These are phyloP conservation scores for Pestalotiopsis sp. DNA, from an alignment of 2,329 filamentous ascomycete species.

Conservation along the genomic window DNA sequence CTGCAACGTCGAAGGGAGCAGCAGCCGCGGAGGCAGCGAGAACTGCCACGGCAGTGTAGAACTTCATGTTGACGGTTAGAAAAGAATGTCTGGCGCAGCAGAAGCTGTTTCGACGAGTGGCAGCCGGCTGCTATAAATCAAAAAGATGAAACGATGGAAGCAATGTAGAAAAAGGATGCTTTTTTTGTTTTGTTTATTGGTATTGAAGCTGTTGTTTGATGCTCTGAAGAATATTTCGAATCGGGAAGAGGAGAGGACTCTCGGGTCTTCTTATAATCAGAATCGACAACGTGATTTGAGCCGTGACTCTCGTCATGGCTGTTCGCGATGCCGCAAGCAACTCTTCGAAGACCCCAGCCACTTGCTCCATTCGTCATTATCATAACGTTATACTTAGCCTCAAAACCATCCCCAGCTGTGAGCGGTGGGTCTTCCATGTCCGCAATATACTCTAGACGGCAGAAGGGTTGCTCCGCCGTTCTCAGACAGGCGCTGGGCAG, in stretches of 20 bases:
- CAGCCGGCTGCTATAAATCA: constrained; percentile 3
- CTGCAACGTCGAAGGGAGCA: background rate
- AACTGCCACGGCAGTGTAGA: constrained; percentile 3
- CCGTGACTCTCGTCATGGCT: background rate
- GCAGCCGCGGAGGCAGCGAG: background rate
- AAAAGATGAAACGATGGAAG: constrained; percentile 1
- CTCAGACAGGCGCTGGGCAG: background rate
- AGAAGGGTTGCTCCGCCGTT: background rate
- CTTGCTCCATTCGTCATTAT: constrained; percentile 6
- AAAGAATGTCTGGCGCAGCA: background rate
- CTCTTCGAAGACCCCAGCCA: background rate
- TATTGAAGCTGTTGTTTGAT: background rate
- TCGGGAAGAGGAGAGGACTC: background rate
- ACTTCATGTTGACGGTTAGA: constrained; percentile 1
- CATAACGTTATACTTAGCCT: constrained; percentile 9
- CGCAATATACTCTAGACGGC: constrained; percentile 7
- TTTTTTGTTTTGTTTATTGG: background rate
- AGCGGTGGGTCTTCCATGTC: background rate
- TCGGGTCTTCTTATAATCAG: constrained; percentile 6
- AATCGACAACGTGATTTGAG: background rate
- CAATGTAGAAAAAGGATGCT: background rate
- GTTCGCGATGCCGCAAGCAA: background rate
- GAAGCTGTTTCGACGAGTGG: background rate
- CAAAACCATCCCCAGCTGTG: background rate
- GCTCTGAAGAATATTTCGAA: constrained; percentile 1